Percentiles rank a stretch among this genome's conserved stretches.
These are phyloP conservation scores for Beta vulgaris DNA, from an alignment of 148 eudicot genomes.

Conservation along the genomic window DNA sequence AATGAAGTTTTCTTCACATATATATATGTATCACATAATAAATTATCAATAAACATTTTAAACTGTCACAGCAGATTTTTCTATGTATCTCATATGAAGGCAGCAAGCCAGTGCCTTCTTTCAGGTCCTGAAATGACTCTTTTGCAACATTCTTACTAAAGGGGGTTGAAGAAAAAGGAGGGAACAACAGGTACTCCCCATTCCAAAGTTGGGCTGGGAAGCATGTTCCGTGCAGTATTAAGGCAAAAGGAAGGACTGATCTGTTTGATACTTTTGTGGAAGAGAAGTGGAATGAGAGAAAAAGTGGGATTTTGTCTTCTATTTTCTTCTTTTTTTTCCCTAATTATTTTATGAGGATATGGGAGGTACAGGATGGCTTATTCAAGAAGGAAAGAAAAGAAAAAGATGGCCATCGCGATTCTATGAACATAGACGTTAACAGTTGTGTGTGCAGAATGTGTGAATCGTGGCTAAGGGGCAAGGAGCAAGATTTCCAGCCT, in stretches of 20 bases:
- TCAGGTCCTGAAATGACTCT: constrained; percentile 12
- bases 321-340: neutral
- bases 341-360: constrained; percentile 20
- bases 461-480: constrained; percentile 25
- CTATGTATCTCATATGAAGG: constrained; percentile 7
- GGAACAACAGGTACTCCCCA: constrained; percentile 16
- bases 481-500: constrained; percentile 28
- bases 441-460: constrained; percentile 26
- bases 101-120: constrained; percentile 18
- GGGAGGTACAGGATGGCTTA: constrained; percentile 27
- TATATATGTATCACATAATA: constrained; percentile 15
- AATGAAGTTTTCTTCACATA: constrained; percentile 11
- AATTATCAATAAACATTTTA: constrained; percentile 11
- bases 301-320: neutral
- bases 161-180: neutral
- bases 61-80: constrained; percentile 15
- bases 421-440: constrained; percentile 44
- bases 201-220: constrained; percentile 1
- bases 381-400: constrained; percentile 6
- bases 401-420: constrained; percentile 18
- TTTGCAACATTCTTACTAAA: constrained; percentile 3
- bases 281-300: neutral
- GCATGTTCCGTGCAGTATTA: neutral
- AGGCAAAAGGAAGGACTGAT: neutral
- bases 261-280: neutral